A percentile compares a stretch with the other conserved stretches of the same genome.
Conservation (phyloP, 1,139 yeast genomes). For the Scheffersomyces illinoinensis region DNA sequence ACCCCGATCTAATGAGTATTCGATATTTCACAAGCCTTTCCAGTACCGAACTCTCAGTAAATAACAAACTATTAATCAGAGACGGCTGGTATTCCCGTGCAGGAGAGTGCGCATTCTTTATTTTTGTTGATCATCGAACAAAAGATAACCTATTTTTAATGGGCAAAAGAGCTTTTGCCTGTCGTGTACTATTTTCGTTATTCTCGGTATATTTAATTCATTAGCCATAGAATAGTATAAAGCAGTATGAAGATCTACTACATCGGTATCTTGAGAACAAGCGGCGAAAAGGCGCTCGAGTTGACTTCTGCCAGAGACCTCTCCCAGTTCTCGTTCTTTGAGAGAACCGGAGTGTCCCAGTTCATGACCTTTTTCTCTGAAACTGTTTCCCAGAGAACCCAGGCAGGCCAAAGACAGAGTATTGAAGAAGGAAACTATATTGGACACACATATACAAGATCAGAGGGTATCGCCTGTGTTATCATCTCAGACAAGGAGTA, state of each 20-base stretch:
- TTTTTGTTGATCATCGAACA: not conserved
- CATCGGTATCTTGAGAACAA: conserved; percentile 78
- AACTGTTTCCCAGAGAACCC: conserved; percentile 87
- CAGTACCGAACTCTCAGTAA: not conserved
- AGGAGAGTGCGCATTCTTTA: not conserved
- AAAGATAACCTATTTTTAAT: not conserved
- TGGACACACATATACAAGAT: conserved; percentile 88
- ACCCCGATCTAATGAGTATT: not conserved
- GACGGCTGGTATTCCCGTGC: not conserved
- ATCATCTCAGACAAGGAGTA: conserved; percentile 92
- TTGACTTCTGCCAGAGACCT: conserved; percentile 81
- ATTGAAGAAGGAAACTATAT: conserved; percentile 90
- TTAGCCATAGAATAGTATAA: not conserved
- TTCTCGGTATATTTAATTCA: not conserved
- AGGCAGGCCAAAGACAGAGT: conserved; percentile 88
- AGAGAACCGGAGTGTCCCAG: conserved; percentile 73
- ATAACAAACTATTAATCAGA: not conserved
- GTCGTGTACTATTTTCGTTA: not conserved
- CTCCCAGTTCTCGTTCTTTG: conserved; percentile 84
- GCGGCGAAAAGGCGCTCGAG: conserved; percentile 67
- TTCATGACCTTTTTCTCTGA: conserved; percentile 93
- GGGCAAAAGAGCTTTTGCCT: not conserved
- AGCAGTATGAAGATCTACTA: conserved; percentile 79
- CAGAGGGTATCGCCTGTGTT: conserved; percentile 94
- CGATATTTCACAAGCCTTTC: not conserved